Percentiles rank a stretch among this genome's conserved stretches.
phyloP scores from a whole-genome alignment of 371 early-diverging fungal genomes.

The Blakeslea trispora region DNA sequence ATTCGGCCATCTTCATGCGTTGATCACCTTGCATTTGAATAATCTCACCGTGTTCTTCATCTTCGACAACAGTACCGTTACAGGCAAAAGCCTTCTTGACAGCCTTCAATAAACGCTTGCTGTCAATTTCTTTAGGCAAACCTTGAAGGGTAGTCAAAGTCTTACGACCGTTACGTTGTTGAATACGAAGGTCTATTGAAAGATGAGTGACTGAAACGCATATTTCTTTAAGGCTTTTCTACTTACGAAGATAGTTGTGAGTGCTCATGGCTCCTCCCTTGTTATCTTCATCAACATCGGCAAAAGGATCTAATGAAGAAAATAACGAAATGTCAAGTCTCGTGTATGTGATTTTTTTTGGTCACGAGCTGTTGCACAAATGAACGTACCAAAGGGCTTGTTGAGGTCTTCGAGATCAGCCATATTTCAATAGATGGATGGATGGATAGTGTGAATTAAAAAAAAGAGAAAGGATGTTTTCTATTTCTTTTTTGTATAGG shows the following conservation, averaged over 20 bases:
- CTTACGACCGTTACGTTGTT: conserved; percentile 97
- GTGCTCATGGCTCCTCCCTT: conserved; percentile 38
- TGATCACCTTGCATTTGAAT: conserved; percentile 98
- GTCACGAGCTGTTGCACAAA: neutral
- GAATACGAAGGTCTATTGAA: conserved; percentile 87
- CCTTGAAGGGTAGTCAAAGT: conserved; percentile 94
- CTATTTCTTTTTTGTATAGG: neutral
- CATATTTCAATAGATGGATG: conserved; percentile 29
- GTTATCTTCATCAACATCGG: conserved; percentile 72
- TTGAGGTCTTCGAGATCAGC: conserved; percentile 43
- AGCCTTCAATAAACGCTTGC: conserved; percentile 87
- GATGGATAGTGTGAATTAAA: conserved; percentile 29
- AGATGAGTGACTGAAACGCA: conserved; percentile 17
- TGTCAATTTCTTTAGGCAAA: conserved; percentile 81
- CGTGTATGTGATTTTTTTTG: conserved; percentile 1
- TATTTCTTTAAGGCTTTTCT: conserved; percentile 1
- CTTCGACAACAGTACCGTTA: conserved; percentile 92
- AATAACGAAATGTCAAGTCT: conserved; percentile 11
- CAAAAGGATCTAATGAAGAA: conserved; percentile 71
- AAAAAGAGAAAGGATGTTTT: conserved; percentile 15
- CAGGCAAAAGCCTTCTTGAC: conserved; percentile 96
- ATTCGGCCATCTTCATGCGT: conserved; percentile 77
- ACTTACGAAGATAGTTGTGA: conserved; percentile 79
- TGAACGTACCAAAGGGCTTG: conserved; percentile 36
- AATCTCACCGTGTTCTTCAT: conserved; percentile 87